phyloP scores from a whole-genome alignment of 2,329 filamentous ascomycete species.

The Nothophoma quercina region DNA sequence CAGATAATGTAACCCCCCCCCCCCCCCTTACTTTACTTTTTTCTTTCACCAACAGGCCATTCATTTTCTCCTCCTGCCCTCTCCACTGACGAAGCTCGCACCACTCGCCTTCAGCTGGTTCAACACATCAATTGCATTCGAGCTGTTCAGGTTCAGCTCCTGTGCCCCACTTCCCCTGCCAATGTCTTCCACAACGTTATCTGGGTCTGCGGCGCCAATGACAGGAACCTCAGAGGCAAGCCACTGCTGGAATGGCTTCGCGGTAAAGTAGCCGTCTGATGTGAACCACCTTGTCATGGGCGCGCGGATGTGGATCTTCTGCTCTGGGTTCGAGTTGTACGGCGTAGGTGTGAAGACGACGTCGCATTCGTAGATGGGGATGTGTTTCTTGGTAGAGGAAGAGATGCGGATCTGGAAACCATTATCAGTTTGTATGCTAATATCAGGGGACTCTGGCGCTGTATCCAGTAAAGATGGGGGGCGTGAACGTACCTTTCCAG shows the following conservation, averaged over 20 bases:
- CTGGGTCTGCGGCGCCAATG: slow-evolving; percentile 71
- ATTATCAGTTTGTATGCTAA: too few relatives aligned
- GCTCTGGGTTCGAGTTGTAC: slow-evolving; percentile 37
- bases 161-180: slow-evolving; percentile 44
- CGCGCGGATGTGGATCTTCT: slow-evolving; percentile 64
- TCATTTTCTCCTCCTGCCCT: slow-evolving; percentile 46
- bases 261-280: slow-evolving; percentile 75
- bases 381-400: slow-evolving; percentile 78
- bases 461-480: too few relatives aligned
- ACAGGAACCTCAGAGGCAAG: slow-evolving; percentile 72
- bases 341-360: slow-evolving; percentile 61
- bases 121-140: slow-evolving; percentile 46
- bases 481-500: slow-evolving; percentile 65
- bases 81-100: slow-evolving; percentile 35
- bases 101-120: slow-evolving; percentile 47
- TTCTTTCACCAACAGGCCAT: not conserved
- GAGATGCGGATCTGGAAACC: slow-evolving; percentile 71
- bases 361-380: slow-evolving; percentile 79
- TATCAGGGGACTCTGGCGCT: too few relatives aligned
- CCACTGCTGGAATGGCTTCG: slow-evolving; percentile 79
- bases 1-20: too few relatives aligned
- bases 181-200: slow-evolving; percentile 57
- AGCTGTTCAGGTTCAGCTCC: slow-evolving; percentile 37
- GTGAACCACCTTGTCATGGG: slow-evolving; percentile 79
- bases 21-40: not conserved